Conservation (phyloP, 306 rosid species). For the Styphnolobium japonicum region DNA sequence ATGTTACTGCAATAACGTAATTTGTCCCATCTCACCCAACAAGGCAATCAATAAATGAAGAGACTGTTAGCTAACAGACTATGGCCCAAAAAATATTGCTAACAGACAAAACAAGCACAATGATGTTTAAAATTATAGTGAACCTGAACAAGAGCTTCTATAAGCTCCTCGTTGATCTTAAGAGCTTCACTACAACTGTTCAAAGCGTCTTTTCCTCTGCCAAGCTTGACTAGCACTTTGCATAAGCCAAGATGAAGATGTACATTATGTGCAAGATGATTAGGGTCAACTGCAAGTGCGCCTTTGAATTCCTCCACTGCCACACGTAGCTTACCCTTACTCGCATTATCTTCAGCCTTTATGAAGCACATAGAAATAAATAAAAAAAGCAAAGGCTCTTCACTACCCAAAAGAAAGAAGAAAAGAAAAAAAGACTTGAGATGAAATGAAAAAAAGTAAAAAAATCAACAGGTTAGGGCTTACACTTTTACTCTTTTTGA, state of each 20-base stretch:
- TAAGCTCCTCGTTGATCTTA: slow-evolving; percentile 64
- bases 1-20: neutral
- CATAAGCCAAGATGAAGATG: slow-evolving; percentile 93
- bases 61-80: neutral
- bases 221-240: slow-evolving; percentile 85
- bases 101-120: slow-evolving; percentile 15
- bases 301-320: slow-evolving; percentile 82
- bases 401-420: slow-evolving; percentile 14
- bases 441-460: neutral
- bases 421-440: slow-evolving; percentile 5
- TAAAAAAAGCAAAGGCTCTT: slow-evolving; percentile 8
- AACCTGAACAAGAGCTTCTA: slow-evolving; percentile 97
- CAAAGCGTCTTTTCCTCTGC: slow-evolving; percentile 96
- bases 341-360: slow-evolving; percentile 94
- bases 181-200: slow-evolving; percentile 84
- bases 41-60: neutral
- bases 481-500: slow-evolving; percentile 88
- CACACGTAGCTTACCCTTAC: slow-evolving; percentile 84
- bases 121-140: slow-evolving; percentile 8
- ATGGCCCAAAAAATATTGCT: neutral
- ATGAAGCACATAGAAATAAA: slow-evolving; percentile 16
- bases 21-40: neutral
- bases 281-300: slow-evolving; percentile 85
- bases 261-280: slow-evolving; percentile 83
- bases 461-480: slow-evolving; percentile 26